Evolutionary conservation across 352 stramenopile species (phyloP), one percentile per base, ranked within the genome.

Genomic region (Globisporangium emineosum): DNA sequence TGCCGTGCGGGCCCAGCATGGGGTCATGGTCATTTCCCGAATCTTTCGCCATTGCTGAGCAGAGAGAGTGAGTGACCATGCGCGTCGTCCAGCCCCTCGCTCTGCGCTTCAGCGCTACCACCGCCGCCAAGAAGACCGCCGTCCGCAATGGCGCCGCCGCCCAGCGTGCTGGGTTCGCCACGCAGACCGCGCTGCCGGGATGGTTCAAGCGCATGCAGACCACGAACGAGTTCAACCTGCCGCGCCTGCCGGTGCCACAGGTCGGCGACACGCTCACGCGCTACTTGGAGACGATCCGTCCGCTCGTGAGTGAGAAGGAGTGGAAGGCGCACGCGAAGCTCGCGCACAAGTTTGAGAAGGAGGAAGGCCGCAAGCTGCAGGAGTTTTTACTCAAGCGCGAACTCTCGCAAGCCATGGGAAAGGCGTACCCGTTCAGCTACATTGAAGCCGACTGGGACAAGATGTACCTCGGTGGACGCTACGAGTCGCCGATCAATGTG

Each of bases 391-490:
- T 91, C 47, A 88, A 88, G 64, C 78, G 81, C 58, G 81, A 95
- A 66, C 79, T 94, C 27, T 67, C 78, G 30, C 83, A 95, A 50
- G 75, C 77, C 35, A 88, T 87, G 77, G 86, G 85, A 62, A 87
- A 87, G 52, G 79, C 79, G 57, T 97, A 97, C 68, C 91, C 92
- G 21, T 96, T 91, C 81, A 97, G 86, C 75, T 98, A 97, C 86
- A 97, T 98, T 59, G 91, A 98, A 66, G 69, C 79, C 33, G 89
- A 95, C 72, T 97, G 91, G 91, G 88, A 96, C 68, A 77, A 92
- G 51, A 96, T 96, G 90, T 97, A 97, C 68, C 68, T 97, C 3
- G 85, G 81, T 40, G 91, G 88, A 19, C 88, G 91, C 40, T 97
- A 94, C 75, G 83, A 91, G 68, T 83, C 88, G 23, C 91, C 91